Base-by-base conservation (phyloP, 2,329 filamentous ascomycete species). In the Chaetomiaceae sp. region DNA sequence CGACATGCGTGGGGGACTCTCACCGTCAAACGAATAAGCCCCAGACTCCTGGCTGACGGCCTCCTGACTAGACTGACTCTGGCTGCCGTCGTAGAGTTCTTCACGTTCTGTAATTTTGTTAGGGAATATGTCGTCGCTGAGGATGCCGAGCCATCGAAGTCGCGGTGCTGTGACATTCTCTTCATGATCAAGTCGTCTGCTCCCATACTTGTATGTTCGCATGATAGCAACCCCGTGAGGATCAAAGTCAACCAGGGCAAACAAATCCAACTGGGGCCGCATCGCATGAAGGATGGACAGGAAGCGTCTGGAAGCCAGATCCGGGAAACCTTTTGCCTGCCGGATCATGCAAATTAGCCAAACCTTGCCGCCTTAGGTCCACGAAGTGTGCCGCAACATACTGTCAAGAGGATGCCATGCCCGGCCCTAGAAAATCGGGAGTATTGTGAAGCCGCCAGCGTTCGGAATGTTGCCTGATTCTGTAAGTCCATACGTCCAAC, bases 311-410 rank as follows among this genome's bases (percentile, higher is more conserved):
- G 87, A 90, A 1, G 79, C 76, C 43, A 92, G 71, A 61, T 94
- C 89, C 0, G 89, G 88, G 63, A 90, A 94, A 2, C 89, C 89
- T 73, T 91, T 94, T 1, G 83, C 89, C 85, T 90, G 48, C 4
- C 30, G 10, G 57, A 20, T 33, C 3, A n/a, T 14, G 23, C 5
- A 4, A 4, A 37, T 55, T 9, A 18, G 34, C 7, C 23, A 6
- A 32, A 13, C 5, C 20, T 40, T 18, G n/a, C n/a, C n/a, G n/a
- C n/a, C n/a, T n/a, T 8, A 23, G 11, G 4, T 13, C 11, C 1
- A 3, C n/a, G n/a, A n/a, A n/a, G n/a, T 14, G 34, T 38, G 18
- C n/a, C 1, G 1, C 21, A n/a, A 23, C 70, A 32, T 71, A 86
- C 86, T 3, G 88, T 91, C 20, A 91, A 62, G 0, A 89, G 65